Evolutionary conservation across 2,329 filamentous ascomycete genomes (phyloP).

Genomic region (Fusarium tjaetaba): DNA sequence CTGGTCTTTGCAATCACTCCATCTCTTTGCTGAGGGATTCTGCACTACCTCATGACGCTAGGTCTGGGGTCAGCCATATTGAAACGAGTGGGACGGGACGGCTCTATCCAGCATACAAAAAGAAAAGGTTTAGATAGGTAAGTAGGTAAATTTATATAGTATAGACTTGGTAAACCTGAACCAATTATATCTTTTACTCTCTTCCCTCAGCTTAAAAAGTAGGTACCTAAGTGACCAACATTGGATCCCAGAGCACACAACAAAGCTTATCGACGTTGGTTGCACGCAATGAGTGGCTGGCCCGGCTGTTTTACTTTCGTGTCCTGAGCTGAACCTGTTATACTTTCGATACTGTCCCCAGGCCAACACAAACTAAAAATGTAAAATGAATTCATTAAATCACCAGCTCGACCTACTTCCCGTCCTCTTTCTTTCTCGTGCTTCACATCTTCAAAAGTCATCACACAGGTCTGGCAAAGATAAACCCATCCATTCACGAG

Average conservation of each 20-base stretch:
- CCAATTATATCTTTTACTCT: too few species aligned
- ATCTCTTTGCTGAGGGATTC: background rate
- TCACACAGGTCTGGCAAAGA: background rate
- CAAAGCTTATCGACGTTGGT: background rate
- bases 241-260: background rate
- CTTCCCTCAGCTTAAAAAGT: background rate
- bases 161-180: background rate
- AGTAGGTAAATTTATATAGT: background rate
- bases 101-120: background rate
- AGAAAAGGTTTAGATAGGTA: background rate
- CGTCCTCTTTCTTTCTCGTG: background rate
- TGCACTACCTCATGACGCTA: background rate
- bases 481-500: background rate
- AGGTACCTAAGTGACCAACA: background rate
- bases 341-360: background rate
- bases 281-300: background rate
- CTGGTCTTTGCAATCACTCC: background rate
- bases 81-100: background rate
- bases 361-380: background rate
- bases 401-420: background rate
- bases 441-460: background rate
- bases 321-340: background rate
- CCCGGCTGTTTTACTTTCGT: background rate
- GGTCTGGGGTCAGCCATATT: background rate
- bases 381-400: too few species aligned